Evolutionary conservation across 2,329 filamentous ascomycete genomes (phyloP).

Genomic region (Drechslerella stenobrocha): DNA sequence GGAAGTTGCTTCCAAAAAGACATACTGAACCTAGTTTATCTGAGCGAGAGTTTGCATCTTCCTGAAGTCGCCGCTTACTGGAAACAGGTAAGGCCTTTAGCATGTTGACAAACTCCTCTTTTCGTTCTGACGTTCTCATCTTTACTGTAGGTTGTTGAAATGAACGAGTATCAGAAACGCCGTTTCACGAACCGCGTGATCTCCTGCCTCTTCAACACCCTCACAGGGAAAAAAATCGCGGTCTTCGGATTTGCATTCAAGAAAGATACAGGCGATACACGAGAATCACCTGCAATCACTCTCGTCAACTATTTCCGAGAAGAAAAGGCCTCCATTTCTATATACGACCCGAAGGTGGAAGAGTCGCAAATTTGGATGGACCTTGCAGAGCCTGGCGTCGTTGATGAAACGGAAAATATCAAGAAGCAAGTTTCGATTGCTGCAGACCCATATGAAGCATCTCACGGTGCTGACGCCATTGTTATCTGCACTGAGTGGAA

Average conservation of each 20-base stretch:
- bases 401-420: conserved; percentile 53
- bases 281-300: conserved; percentile 70
- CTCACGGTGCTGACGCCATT: conserved; percentile 58
- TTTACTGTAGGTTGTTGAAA: conserved; percentile 63
- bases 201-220: conserved; percentile 68
- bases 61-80: conserved; percentile 75
- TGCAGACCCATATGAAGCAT: conserved; percentile 58
- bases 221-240: conserved; percentile 71
- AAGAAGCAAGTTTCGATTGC: conserved; percentile 56
- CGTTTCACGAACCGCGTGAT: conserved; percentile 71
- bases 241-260: conserved; percentile 79
- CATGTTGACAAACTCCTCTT: too few species aligned
- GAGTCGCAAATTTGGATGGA: conserved; percentile 55
- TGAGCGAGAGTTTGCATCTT: conserved; percentile 70
- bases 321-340: conserved; percentile 68
- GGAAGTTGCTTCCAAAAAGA: conserved; percentile 84
- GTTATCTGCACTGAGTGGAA: conserved; percentile 62
- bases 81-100: conserved; percentile 58
- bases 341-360: conserved; percentile 57
- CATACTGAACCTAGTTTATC: conserved; percentile 71
- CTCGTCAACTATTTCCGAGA: conserved; percentile 68
- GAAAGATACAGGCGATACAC: conserved; percentile 74
- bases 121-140: neutral
- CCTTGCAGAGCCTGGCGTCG: conserved; percentile 53
- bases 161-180: conserved; percentile 75